A percentile compares a stretch with the other conserved stretches of the same genome.
Evolutionary conservation across 1,284 basidiomycete species (phyloP).

Genomic region (Apiotrichum gamsii): DNA sequence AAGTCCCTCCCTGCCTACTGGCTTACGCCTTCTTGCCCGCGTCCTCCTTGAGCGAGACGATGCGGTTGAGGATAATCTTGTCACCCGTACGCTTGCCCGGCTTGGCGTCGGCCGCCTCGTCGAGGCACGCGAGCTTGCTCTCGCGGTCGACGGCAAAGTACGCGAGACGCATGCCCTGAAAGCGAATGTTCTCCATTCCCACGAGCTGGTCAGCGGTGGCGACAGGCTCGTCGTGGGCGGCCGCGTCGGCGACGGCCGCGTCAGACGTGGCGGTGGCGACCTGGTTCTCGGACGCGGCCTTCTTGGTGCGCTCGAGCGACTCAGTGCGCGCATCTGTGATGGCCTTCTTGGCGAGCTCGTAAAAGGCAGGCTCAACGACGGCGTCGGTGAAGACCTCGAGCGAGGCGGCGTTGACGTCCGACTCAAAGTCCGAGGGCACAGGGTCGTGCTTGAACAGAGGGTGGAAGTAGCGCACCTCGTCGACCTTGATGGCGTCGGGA

Average conservation of each 20-base stretch:
- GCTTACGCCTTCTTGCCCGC: constrained; percentile 64
- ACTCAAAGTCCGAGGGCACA: constrained; percentile 74
- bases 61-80: constrained; percentile 79
- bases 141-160: constrained; percentile 95
- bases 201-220: constrained; percentile 74
- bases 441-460: constrained; percentile 91
- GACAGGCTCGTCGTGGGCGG: constrained; percentile 46
- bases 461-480: constrained; percentile 89
- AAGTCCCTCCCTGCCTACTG: no score
- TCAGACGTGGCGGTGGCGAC: constrained; percentile 45
- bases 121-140: constrained; percentile 59
- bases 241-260: constrained; percentile 44
- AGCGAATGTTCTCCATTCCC: constrained; percentile 88
- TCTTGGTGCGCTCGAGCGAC: constrained; percentile 56
- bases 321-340: constrained; percentile 63
- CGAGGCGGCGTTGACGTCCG: constrained; percentile 76
- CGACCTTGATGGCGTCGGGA: constrained; percentile 67
- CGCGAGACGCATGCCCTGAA: constrained; percentile 92
- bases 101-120: constrained; percentile 52
- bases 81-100: constrained; percentile 60
- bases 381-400: constrained; percentile 73
- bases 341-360: constrained; percentile 67
- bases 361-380: constrained; percentile 85
- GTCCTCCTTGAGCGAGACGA: constrained; percentile 94
- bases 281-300: constrained; percentile 50